Conservation (phyloP, 2,329 filamentous ascomycete genomes). For the Aspergillus persii region DNA sequence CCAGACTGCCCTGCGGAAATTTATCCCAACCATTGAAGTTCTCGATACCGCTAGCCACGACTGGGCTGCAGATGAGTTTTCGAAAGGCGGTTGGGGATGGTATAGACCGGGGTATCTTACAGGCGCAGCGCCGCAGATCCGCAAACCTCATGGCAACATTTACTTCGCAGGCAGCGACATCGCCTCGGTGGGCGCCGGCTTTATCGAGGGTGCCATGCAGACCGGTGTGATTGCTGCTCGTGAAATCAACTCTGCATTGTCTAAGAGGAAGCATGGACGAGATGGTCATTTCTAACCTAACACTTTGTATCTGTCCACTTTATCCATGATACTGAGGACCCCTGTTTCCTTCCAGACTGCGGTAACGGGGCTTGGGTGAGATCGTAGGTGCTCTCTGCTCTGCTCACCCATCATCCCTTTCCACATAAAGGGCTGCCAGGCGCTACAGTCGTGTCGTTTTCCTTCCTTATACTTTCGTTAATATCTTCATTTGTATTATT, state of each 20-base stretch:
- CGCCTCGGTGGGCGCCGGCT: constrained; percentile 9
- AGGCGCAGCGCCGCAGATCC: constrained; percentile 5
- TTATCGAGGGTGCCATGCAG: constrained; percentile 15
- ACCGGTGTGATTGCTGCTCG: constrained; percentile 15
- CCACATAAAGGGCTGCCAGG: too few relatives aligned
- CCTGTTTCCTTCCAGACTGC: too few relatives aligned
- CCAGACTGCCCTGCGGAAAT: constrained; percentile 1
- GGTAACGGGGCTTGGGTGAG: too few relatives aligned
- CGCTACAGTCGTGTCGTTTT: too few relatives aligned
- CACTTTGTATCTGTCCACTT: too few relatives aligned
- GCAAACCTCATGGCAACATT: constrained; percentile 13
- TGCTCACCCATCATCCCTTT: too few relatives aligned
- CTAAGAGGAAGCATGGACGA: not conserved
- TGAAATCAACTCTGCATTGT: constrained; percentile 4
- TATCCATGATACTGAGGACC: too few relatives aligned
- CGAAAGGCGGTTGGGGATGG: constrained; percentile 16
- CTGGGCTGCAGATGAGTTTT: constrained; percentile 15
- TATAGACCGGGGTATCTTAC: constrained; percentile 14
- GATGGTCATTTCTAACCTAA: too few relatives aligned
- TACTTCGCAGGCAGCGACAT: constrained; percentile 16
- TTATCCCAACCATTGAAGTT: constrained; percentile 8
- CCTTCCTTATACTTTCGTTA: too few relatives aligned
- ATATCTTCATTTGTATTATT: too few relatives aligned
- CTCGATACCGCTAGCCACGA: constrained; percentile 13
- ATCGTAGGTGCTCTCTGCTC: too few relatives aligned